Conservation (phyloP, 192 early-diverging fungal species). For the Coemansia sp. region DNA sequence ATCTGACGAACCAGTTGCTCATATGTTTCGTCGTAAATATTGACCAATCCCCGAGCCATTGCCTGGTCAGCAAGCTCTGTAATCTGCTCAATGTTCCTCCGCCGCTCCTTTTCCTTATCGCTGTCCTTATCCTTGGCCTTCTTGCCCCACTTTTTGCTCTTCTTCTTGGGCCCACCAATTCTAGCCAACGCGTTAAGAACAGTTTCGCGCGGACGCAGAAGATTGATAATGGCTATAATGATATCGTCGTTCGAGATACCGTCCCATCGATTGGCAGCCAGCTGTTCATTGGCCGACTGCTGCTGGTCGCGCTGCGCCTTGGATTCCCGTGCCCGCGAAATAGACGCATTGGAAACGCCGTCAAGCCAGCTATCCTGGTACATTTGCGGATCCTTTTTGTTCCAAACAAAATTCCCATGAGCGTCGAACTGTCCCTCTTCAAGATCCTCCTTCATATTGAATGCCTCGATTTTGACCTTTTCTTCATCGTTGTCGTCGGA, state of each 20-base stretch:
- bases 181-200: slow-evolving; percentile 60
- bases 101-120: slow-evolving; percentile 30
- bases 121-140: slow-evolving; percentile 34
- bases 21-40: slow-evolving; percentile 68
- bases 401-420: slow-evolving; percentile 68
- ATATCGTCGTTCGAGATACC: slow-evolving; percentile 54
- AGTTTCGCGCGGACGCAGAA: slow-evolving; percentile 59
- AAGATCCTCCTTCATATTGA: slow-evolving; percentile 75
- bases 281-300: slow-evolving; percentile 5
- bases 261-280: slow-evolving; percentile 35
- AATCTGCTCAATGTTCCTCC: slow-evolving; percentile 56
- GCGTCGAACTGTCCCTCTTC: slow-evolving; percentile 68
- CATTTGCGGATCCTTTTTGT: slow-evolving; percentile 63
- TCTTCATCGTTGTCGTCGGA: slow-evolving; percentile 4
- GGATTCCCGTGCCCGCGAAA: slow-evolving; percentile 59
- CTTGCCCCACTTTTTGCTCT: slow-evolving; percentile 17
- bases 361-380: slow-evolving; percentile 73
- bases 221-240: slow-evolving; percentile 55
- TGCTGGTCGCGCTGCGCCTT: slow-evolving; percentile 22
- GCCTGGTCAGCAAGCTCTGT: slow-evolving; percentile 69
- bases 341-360: slow-evolving; percentile 59
- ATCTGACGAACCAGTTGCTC: slow-evolving; percentile 66
- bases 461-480: slow-evolving; percentile 56
- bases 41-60: slow-evolving; percentile 65
- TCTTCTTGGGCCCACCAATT: slow-evolving; percentile 55